Percentiles rank a stretch among this genome's conserved stretches.
Evolutionary conservation across 352 stramenopile species (phyloP).

Genomic region (Phytophthora fragariaefolia): DNA sequence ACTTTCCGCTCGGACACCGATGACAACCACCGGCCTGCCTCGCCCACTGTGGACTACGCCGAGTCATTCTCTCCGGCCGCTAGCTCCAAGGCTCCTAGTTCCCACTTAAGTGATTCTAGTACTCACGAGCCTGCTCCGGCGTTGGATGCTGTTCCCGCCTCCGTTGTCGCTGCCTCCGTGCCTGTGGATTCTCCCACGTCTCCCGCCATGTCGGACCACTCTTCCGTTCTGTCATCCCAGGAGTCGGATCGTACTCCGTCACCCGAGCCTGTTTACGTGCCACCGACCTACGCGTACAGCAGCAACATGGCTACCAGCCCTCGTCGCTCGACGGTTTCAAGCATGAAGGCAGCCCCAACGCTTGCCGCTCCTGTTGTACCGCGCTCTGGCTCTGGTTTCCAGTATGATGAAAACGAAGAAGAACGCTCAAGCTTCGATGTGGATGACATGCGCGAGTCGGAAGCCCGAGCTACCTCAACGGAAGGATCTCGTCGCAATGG

Average conservation of each 20-base stretch:
- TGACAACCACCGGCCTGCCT: constrained; percentile 38
- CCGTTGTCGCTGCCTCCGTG: constrained; percentile 38
- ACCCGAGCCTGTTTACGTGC: constrained; percentile 27
- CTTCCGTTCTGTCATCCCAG: constrained; percentile 27
- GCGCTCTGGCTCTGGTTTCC: constrained; percentile 29
- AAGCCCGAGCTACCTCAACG: constrained; percentile 43
- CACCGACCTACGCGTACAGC: constrained; percentile 37
- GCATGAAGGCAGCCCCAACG: constrained; percentile 37
- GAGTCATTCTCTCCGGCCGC: constrained; percentile 59
- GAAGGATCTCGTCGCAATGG: constrained; percentile 17
- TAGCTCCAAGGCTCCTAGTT: constrained; percentile 28
- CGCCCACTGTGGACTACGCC: constrained; percentile 60
- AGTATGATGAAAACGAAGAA: constrained; percentile 47
- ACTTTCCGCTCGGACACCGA: constrained; percentile 46
- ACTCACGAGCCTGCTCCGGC: constrained; percentile 1
- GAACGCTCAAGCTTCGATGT: constrained; percentile 86
- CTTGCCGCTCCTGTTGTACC: constrained; percentile 51
- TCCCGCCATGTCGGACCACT: constrained; percentile 22
- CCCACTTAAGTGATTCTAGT: constrained; percentile 20
- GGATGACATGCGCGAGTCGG: constrained; percentile 77
- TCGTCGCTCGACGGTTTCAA: constrained; percentile 26
- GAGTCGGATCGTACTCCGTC: constrained; percentile 20
- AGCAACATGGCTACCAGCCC: constrained; percentile 39
- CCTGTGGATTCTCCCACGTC: constrained; percentile 28
- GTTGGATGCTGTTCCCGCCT: constrained; percentile 20